Conservation (phyloP, 768 basidiomycete genomes). For the Postia placenta region DNA sequence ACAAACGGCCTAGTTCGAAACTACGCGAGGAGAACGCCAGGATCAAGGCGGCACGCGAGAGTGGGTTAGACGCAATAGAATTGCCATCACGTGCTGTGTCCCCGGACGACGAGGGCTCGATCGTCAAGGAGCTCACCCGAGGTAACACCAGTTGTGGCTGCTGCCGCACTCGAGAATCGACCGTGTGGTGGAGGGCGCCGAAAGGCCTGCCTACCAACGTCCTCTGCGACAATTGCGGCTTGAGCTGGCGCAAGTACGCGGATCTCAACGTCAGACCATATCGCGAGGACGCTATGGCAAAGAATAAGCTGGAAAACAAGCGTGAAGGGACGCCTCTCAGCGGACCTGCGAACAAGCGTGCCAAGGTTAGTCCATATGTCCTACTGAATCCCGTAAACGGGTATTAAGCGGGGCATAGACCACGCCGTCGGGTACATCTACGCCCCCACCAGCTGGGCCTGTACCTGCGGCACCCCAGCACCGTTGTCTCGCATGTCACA, state of each 20-base stretch:
- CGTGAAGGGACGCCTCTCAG: conserved; percentile 56
- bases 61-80: conserved; percentile 12
- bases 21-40: conserved; percentile 63
- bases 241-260: conserved; percentile 90
- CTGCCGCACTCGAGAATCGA: conserved; percentile 76
- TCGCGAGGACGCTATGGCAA: conserved; percentile 53
- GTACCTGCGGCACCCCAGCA: conserved; percentile 50
- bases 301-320: conserved; percentile 37
- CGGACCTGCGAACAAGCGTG: conserved; percentile 52
- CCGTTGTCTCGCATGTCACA: conserved; percentile 70
- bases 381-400: too few species aligned
- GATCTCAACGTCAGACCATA: conserved; percentile 73
- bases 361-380: conserved; percentile 44
- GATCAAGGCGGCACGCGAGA: conserved; percentile 33
- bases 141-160: conserved; percentile 67
- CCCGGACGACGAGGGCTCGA: conserved; percentile 71
- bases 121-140: conserved; percentile 52
- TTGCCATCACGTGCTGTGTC: conserved; percentile 12
- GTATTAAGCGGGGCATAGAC: conserved; percentile 26
- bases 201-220: conserved; percentile 73
- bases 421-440: conserved; percentile 41
- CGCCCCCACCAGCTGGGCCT: conserved; percentile 51
- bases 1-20: conserved; percentile 39
- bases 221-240: conserved; percentile 82
- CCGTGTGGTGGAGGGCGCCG: conserved; percentile 88